phyloP scores from a whole-genome alignment of 257 asterid genomes.

The Ophiorrhiza pumila region DNA sequence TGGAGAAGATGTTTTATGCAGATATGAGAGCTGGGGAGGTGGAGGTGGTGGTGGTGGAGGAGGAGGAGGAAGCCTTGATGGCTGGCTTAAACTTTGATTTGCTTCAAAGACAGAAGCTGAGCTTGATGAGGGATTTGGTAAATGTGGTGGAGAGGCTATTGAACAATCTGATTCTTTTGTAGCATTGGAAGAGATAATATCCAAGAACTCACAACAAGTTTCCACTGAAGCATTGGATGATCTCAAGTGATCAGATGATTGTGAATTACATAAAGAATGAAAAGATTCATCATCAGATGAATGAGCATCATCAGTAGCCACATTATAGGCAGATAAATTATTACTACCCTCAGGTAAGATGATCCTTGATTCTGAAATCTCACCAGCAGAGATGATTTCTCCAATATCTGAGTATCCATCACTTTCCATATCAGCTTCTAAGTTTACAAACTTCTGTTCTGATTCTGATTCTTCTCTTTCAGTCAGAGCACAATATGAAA shows the following conservation, averaged over 20 bases:
- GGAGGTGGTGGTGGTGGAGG: conserved; percentile 22
- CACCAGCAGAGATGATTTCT: conserved; percentile 49
- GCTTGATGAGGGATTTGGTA: conserved; percentile 6
- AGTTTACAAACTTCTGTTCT: conserved; percentile 14
- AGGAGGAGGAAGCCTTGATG: conserved; percentile 4
- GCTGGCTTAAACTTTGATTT: neutral
- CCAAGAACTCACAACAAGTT: conserved; percentile 40
- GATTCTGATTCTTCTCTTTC: conserved; percentile 33
- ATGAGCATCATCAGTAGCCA: conserved; percentile 24
- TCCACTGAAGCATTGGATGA: conserved; percentile 60
- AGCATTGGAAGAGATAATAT: conserved; percentile 25
- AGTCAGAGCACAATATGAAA: conserved; percentile 12
- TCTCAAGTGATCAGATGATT: conserved; percentile 44
- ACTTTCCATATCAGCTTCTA: conserved; percentile 31
- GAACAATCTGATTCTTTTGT: conserved; percentile 18
- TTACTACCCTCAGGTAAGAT: conserved; percentile 16
- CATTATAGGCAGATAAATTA: conserved; percentile 29
- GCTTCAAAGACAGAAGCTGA: conserved; percentile 5
- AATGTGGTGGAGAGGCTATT: conserved; percentile 3
- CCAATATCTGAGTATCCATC: conserved; percentile 29
- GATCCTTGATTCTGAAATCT: conserved; percentile 32
- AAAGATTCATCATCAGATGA: conserved; percentile 76
- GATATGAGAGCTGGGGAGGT: conserved; percentile 21
- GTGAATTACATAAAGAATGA: conserved; percentile 65
- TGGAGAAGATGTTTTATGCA: conserved; percentile 9